phyloP scores from a whole-genome alignment of 371 early-diverging fungal species.

The Dichotomocladium elegans region DNA sequence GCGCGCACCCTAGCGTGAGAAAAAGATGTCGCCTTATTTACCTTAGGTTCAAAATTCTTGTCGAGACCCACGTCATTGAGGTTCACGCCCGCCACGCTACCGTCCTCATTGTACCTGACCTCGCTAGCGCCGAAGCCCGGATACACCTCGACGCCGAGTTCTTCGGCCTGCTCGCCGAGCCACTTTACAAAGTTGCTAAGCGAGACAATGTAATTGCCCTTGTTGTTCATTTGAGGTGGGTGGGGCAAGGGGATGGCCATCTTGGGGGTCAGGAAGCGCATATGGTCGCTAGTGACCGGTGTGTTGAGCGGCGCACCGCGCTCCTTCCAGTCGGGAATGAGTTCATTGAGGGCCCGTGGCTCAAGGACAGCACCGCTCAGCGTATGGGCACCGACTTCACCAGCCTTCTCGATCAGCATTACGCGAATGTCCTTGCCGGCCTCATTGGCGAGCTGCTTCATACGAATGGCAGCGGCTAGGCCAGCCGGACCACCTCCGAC shows the following conservation, averaged over 20 bases:
- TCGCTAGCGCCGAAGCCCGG: constrained; percentile 92
- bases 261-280: constrained; percentile 81
- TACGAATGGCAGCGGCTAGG: constrained; percentile 89
- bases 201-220: constrained; percentile 96
- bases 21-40: constrained; percentile 16
- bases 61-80: constrained; percentile 96
- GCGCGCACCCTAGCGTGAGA: constrained; percentile 7
- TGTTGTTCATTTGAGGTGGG: constrained; percentile 95
- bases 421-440: constrained; percentile 87
- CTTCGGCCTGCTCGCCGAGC: constrained; percentile 97
- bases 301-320: constrained; percentile 89
- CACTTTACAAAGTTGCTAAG: constrained; percentile 91
- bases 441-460: constrained; percentile 86
- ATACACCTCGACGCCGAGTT: constrained; percentile 93
- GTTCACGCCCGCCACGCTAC: constrained; percentile 89
- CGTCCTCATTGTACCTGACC: constrained; percentile 86
- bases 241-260: constrained; percentile 89
- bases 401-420: constrained; percentile 92
- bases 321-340: constrained; percentile 98
- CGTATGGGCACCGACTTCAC: constrained; percentile 94
- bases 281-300: constrained; percentile 83
- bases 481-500: constrained; percentile 97
- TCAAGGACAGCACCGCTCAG: constrained; percentile 96
- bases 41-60: constrained; percentile 85
- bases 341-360: constrained; percentile 87